These are phyloP conservation scores for Plantago ovata DNA, from an alignment of 257 asterid genomes.

Conservation along the genomic window DNA sequence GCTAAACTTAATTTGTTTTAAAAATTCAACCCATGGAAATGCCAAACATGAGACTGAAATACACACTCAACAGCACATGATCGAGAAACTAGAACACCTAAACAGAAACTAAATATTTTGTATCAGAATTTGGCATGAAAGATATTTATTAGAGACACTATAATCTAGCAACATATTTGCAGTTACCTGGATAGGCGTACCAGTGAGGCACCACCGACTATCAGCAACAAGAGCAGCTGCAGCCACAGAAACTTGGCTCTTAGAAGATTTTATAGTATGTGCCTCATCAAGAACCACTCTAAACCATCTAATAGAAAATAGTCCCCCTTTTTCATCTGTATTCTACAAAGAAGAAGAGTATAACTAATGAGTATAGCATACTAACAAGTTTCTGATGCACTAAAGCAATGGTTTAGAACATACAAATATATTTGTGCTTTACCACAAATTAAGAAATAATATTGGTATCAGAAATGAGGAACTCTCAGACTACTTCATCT, in stretches of 20 bases:
- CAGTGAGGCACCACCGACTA: conserved; percentile 97
- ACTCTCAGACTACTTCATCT: conserved; percentile 21
- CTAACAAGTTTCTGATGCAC: not conserved
- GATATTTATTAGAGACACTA: not conserved
- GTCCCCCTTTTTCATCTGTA: conserved; percentile 69
- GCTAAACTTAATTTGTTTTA: not conserved
- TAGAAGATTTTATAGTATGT: conserved; percentile 90
- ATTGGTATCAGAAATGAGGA: conserved; percentile 4
- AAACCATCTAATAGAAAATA: conserved; percentile 81
- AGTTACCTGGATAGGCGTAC: conserved; percentile 94
- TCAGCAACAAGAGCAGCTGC: conserved; percentile 85
- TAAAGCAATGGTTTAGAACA: conserved; percentile 15
- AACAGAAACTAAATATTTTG: too few relatives aligned
- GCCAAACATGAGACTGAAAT: too few relatives aligned
- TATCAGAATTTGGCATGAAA: not conserved
- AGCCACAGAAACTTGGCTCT: conserved; percentile 90
- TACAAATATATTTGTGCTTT: not conserved
- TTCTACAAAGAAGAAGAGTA: conserved; percentile 38
- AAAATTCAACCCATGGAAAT: conserved; percentile 10
- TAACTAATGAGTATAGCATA: conserved; percentile 8
- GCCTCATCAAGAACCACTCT: conserved; percentile 97
- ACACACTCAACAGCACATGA: not conserved
- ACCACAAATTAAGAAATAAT: not conserved
- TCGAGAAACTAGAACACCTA: too few relatives aligned
- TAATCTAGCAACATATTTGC: conserved; percentile 3